Base-by-base conservation (phyloP, 345 rosid genomes). In the Gossypium herbaceum region DNA sequence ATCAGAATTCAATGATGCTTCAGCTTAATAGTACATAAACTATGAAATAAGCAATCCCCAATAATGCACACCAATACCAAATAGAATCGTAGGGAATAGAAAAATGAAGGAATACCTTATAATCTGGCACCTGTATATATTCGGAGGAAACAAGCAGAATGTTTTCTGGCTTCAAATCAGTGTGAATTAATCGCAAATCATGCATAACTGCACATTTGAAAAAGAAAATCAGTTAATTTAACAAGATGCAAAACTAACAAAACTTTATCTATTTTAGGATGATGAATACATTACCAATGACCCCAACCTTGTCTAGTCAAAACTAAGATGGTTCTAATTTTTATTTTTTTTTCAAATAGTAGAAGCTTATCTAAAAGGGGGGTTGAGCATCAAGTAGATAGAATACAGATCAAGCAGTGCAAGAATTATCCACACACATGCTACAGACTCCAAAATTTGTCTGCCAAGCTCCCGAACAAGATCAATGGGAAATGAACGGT, bases 391-490 rank as follows among this genome's bases (percentile, higher is more conserved):
- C 76, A 72, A 78, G 75, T 79, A 82, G 71, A 81, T 74, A 82
- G 34, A 73, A 83, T 76, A 76, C 65, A 83, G 75, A 88, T 77
- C 68, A 27, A 85, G 80, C 79, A 78, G 86, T 81, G 82, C 83
- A 83, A 90, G 88, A 79, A 85, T 84, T 76, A 75, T 84, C 87
- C 84, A 93, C 99, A 95, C 97, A 95, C 99, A 93, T 91, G 99
- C 97, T 80, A 95, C 88, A 91, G 96, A 93, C 83, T 95, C 97
- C 98, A 93, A 90, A 79, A 93, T 94, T 91, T 95, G 99, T 90
- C 96, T 85, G 85, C 97, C 98, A 90, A 95, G 90, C 97, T 95
- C 98, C 77, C 98, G 97, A 83, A 95, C 98, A 88, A 88, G 97
- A 66, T 92, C 98, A 94, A 94, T 89, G 81, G 97, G 98, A 92